Base-by-base conservation (phyloP, 768 basidiomycete genomes). In the Roridomyces roridus region DNA sequence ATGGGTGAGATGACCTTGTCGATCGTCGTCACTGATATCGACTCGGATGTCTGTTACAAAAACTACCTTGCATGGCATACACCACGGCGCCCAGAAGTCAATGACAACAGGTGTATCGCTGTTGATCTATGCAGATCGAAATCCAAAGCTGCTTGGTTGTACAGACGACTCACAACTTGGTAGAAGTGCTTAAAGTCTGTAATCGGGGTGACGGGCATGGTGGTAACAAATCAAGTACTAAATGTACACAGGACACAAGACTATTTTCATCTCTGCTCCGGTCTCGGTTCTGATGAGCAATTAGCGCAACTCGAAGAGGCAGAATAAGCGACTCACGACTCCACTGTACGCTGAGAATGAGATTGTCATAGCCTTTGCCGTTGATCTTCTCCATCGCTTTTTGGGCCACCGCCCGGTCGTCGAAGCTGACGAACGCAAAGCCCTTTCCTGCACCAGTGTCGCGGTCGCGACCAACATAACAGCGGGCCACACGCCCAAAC, bases 391-490 rank as follows among this genome's bases (percentile, higher is more conserved):
- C 87, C 78, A 97, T 88, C 39, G 97, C 97, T 68, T 79, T 83
- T 74, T 96, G 92, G 18, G 93, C 97, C 49, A 80, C 77, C 11
- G 83, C 78, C 68, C 81, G 80, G 15, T 89, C 88, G 69, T 98
- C 96, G 67, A 97, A 99, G 71, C 90, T 93, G 51, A 99, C 96
- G 65, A 98, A 98, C 15, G 96, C 96, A 71, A 96, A 97, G 45
- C 96, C 96, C 74, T 96, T 97, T 54, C 95, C 95, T 20, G 90
- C 83, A 42, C 96, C 93, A 9, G 96, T 98, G 67, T 97, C 96
- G 49, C 94, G 82, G 71, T 99, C 97, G 41, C 92, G 82, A 23
- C 96, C 97, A 43, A 99, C 91, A 72, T 95, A 98, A 47, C 98
- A 94, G 49, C 97, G 78, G 29, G 86, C 88, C 31, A 96, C 89